Evolutionary conservation across 2,329 filamentous ascomycete genomes (phyloP).

Genomic region (Colletotrichum sp.): DNA sequence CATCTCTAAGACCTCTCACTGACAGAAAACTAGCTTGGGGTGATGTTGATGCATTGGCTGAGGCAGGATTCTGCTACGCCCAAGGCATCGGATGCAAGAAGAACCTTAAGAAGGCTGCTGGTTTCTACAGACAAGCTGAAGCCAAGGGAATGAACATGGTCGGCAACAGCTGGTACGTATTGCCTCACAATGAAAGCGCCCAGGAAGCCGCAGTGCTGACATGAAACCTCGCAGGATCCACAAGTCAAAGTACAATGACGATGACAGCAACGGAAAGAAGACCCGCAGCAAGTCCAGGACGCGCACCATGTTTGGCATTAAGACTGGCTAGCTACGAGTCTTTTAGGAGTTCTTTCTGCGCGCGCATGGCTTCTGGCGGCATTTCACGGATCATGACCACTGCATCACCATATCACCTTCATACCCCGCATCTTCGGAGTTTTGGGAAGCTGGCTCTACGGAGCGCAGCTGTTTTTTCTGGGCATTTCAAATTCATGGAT

Average conservation of each 20-base stretch:
- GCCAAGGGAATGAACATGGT: slow-evolving; percentile 96
- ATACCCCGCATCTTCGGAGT: slow-evolving; percentile 23
- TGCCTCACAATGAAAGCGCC: background rate
- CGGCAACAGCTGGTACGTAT: slow-evolving; percentile 91
- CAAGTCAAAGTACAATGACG: slow-evolving; percentile 89
- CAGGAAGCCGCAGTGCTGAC: slow-evolving; percentile 9
- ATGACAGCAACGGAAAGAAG: slow-evolving; percentile 56
- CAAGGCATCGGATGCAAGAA: slow-evolving; percentile 95
- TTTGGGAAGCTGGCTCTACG: slow-evolving; percentile 19
- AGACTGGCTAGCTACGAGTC: slow-evolving; percentile 26
- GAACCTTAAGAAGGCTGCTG: slow-evolving; percentile 91
- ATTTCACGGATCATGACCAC: slow-evolving; percentile 24
- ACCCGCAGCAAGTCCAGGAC: slow-evolving; percentile 77
- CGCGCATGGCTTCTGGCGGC: slow-evolving; percentile 12
- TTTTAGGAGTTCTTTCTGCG: slow-evolving; percentile 11
- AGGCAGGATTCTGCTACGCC: slow-evolving; percentile 95
- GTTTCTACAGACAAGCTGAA: slow-evolving; percentile 88
- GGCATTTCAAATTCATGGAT: slow-evolving; percentile 8
- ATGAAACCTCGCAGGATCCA: slow-evolving; percentile 73
- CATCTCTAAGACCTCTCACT: background rate
- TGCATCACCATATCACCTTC: slow-evolving; percentile 21
- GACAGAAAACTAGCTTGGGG: slow-evolving; percentile 71
- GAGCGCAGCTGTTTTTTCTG: slow-evolving; percentile 16
- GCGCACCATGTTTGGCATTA: slow-evolving; percentile 71
- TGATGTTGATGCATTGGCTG: slow-evolving; percentile 89